Base-by-base conservation (phyloP, 345 rosid genomes). In the Lumnitzera racemosa region DNA sequence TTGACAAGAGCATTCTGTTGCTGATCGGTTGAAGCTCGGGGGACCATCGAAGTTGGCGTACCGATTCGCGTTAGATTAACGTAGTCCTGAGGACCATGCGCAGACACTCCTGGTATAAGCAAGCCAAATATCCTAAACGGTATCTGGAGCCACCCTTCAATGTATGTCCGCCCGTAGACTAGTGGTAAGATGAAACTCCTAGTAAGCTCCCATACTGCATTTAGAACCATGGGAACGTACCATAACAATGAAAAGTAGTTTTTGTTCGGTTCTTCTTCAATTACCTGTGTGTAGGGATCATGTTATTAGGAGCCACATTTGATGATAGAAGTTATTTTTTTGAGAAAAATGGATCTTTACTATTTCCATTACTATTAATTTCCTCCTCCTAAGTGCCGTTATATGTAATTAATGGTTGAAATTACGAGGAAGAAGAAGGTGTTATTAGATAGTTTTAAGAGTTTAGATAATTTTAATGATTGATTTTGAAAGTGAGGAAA, bases 221-320 rank as follows among this genome's bases (percentile, higher is more conserved):
- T 79, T 53, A 72, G 8, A 9, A 48, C 11, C 75, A 77, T 74
- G 1, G 91, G 91, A 29, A 80, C 20, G 11, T 29, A 65, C 83
- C 82, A 81, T 15, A n/a, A n/a, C n/a, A 78, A 12, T 46, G 74
- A 36, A 53, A 78, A 88, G 76, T 84, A 81, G 69, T 86, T 86
- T 78, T 79, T 88, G 73, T 84, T 86, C 9, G 94, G 94, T 51
- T 78, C 88, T 46, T 86, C 94, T 10, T 47, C 7, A 49, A 80
- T 24, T 15, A 83, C 74, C 90, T 85, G 71, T 48, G 67, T n/a
- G 50, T 5, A 52, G 11, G 15, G 3, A 3, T 1, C 43, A 36
- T 36, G 8, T 29, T 8, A 9, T 8, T 36, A 36, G 43, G 6
- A 36, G 43, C 43, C 8, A 36, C 3, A 9, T 36, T 36, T 9